phyloP scores from a whole-genome alignment of 345 rosid genomes.

The Fremontodendron californicum region DNA sequence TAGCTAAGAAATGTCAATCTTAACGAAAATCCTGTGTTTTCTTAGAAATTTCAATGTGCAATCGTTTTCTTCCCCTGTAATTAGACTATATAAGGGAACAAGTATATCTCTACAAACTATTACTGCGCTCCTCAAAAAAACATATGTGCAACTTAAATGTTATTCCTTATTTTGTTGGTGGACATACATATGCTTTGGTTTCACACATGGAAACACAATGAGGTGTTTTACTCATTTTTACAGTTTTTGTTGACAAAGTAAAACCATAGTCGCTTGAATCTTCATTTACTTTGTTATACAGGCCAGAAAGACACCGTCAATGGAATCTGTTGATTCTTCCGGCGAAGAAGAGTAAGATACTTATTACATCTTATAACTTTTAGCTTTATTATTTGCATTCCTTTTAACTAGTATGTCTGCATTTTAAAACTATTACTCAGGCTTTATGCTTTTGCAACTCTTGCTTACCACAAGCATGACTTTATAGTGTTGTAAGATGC shows the following conservation, averaged over 20 bases:
- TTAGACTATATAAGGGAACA: not conserved
- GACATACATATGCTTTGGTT: not conserved
- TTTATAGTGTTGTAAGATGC: not conserved
- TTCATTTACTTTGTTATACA: conserved; percentile 29
- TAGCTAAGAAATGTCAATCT: not conserved
- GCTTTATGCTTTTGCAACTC: conserved; percentile 8
- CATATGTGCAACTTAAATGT: not conserved
- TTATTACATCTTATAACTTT: conserved; percentile 16
- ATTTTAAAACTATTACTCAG: not conserved
- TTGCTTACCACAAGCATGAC: not conserved
- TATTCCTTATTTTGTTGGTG: not conserved
- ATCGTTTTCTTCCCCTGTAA: not conserved
- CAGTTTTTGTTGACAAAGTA: conserved; percentile 5
- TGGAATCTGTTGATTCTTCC: conserved; percentile 91
- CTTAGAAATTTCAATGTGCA: not conserved
- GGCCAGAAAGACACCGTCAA: conserved; percentile 79
- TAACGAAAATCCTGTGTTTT: not conserved
- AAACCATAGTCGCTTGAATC: conserved; percentile 7
- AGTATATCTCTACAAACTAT: not conserved
- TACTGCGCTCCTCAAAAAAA: not conserved
- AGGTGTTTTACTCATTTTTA: not conserved
- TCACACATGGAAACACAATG: not conserved
- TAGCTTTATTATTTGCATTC: not conserved
- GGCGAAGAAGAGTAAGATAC: conserved; percentile 96
- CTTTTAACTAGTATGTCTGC: not conserved